Base-by-base conservation (phyloP, 2,329 filamentous ascomycete genomes). In the Scorias spongiosa region DNA sequence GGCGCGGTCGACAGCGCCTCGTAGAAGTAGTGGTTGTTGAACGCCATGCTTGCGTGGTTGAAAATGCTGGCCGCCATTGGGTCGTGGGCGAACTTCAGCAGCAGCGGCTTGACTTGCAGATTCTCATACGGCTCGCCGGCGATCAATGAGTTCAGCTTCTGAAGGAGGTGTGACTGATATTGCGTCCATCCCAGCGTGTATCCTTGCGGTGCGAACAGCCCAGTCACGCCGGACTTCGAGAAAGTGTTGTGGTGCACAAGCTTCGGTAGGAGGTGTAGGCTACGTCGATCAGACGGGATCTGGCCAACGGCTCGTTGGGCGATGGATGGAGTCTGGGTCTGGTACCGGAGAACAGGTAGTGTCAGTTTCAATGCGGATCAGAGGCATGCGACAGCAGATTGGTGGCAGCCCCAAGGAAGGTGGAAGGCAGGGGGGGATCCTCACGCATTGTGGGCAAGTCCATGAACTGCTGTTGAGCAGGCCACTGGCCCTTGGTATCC, bases 21-120 rank as follows among this genome's bases (percentile, higher is more conserved):
- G 73, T 89, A 88, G 75, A 86, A 89, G 70, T 86, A 81, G 61
- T 79, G 74, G 64, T 79, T 95, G 76, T 96, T 96, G 73, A 84
- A 82, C 44, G 86, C 84, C 84, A 93, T 93, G 55, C 85, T 93
- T 63, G 91, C 91, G 63, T 93, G 78, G 75, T 96, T 98, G 78
- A 98, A 98, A 61, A 81, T 70, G 54, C 80, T 72, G 37, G 91
- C 91, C 49, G 75, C 71, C 53, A 72, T 71, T 39, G 89, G 81
- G 57, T 91, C 76, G 63, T 87, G 85, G 47, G 89, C 84, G 46
- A 81, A 81, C 57, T 77, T 71, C 57, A 89, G 71, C 58, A 84
- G 66, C 58, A 94, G 78, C 40, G 78, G 69, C 63, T 83, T 79
- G 48, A 77, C 64, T 42, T 72, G 67, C 52, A 72, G 67, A 60